Evolutionary conservation across 2,329 filamentous ascomycete genomes (phyloP), one percentile per base, ranked within the genome.

Genomic region (Pyrenophora tritici-repentis): DNA sequence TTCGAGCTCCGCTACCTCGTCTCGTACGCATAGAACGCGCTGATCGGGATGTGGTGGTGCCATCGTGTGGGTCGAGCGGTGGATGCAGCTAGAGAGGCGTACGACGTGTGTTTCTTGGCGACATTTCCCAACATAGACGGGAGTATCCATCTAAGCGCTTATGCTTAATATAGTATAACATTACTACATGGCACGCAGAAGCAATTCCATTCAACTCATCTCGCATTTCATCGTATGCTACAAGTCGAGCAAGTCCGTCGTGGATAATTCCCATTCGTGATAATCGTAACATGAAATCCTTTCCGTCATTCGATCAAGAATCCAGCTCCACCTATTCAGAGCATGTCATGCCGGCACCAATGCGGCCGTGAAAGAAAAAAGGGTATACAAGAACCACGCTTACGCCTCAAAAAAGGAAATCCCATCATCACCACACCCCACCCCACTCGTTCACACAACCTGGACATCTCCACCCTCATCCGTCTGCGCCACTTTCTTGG

Each of bases 1-100:
- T 59, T 89, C 84, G 9, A 89, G 76, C 16, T 81, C 77, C 6
- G 74, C 73, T 55, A 89, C 84, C 69, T 89, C 85, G 69, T 80
- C 68, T 46, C 67, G 48, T 16, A n/a, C n/a, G n/a, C n/a, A n/a
- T n/a, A 76, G 65, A 61, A 65, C 60, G 52, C 68, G 59, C 53
- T 67, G 62, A 41, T 60, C 53, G 41, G 50, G 35, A 36, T 49
- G 18, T 51, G 52, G 40, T 42, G 58, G 50, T 56, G 57, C 66
- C 70, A 73, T 73, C 42, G 59, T 47, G 56, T 47, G 48, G 41
- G 18, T 42, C 17, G 35, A 42, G 47, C 32, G 49, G 58, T n/a
- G 46, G 47, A 61, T 53, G 55, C 50, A 42, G 37, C 31, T 35
- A 34, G 39, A 13, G 26, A 44, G 31, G 45, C 34, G 41, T 46